phyloP scores from a whole-genome alignment of 2,329 filamentous ascomycete species.

The Aspergillus felis region DNA sequence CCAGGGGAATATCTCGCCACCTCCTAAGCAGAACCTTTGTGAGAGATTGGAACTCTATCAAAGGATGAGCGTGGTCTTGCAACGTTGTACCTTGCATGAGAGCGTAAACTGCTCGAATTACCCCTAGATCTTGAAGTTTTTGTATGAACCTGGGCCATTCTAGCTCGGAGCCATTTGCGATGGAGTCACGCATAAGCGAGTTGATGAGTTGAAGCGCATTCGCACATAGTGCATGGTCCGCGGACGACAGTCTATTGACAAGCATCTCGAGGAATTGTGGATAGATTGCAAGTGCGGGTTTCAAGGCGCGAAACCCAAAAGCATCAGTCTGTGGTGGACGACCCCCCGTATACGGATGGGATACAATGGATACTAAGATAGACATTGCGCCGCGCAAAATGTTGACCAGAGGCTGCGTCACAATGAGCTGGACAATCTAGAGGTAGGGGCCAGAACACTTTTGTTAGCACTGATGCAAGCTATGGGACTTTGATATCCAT shows the following conservation, averaged over 20 bases:
- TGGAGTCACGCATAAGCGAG: slow-evolving; percentile 85
- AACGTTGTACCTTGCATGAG: slow-evolving; percentile 93
- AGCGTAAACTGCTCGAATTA: slow-evolving; percentile 86
- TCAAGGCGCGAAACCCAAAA: slow-evolving; percentile 87
- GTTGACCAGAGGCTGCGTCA: slow-evolving; percentile 93
- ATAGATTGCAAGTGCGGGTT: slow-evolving; percentile 84
- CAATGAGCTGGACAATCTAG: slow-evolving; percentile 82
- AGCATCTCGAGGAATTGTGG: slow-evolving; percentile 94
- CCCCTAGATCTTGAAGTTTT: slow-evolving; percentile 81
- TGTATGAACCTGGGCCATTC: slow-evolving; percentile 98
- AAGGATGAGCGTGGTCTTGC: slow-evolving; percentile 82
- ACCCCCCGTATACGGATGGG: slow-evolving; percentile 66
- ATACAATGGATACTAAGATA: slow-evolving; percentile 88
- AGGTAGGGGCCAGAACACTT: not conserved
- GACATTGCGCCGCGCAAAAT: slow-evolving; percentile 96
- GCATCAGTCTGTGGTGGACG: slow-evolving; percentile 53
- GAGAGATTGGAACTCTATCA: slow-evolving; percentile 88
- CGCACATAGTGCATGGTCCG: slow-evolving; percentile 91
- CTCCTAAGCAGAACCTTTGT: slow-evolving; percentile 83
- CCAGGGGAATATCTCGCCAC: slow-evolving; percentile 81
- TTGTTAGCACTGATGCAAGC: slow-evolving; percentile 2
- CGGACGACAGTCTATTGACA: slow-evolving; percentile 84
- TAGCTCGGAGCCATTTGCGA: slow-evolving; percentile 69
- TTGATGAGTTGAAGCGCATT: slow-evolving; percentile 96
- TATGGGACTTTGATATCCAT: not conserved